These are phyloP conservation scores for Pythium brachiatum DNA, from an alignment of 352 stramenopile genomes.

Conservation along the genomic window DNA sequence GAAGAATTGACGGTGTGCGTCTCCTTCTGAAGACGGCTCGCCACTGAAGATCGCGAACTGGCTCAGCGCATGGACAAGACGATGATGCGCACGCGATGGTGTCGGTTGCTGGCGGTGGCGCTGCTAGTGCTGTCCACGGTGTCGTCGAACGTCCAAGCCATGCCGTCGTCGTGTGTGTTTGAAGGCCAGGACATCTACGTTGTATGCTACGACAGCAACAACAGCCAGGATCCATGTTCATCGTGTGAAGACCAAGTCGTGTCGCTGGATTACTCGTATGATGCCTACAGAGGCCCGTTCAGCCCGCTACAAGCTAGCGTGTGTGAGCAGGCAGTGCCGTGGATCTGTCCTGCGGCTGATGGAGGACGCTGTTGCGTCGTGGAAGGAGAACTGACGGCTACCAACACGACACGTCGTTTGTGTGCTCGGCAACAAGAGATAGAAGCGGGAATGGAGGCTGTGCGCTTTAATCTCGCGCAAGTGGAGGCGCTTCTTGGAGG, in stretches of 20 bases:
- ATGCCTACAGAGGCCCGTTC: conserved; percentile 19
- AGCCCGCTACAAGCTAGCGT: background rate
- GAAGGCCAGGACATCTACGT: conserved; percentile 3
- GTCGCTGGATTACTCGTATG: conserved; percentile 3
- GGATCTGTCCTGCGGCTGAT: conserved; percentile 23
- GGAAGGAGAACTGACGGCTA: background rate
- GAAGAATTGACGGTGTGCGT: background rate
- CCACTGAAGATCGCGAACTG: background rate
- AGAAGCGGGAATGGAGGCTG: conserved; percentile 4
- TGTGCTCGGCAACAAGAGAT: conserved; percentile 9
- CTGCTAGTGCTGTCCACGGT: background rate
- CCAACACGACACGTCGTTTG: background rate
- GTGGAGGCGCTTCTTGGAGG: conserved; percentile 5
- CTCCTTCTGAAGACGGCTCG: background rate
- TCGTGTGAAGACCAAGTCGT: conserved; percentile 3
- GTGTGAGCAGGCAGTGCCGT: conserved; percentile 23
- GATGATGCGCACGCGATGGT: background rate
- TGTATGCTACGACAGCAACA: conserved; percentile 1
- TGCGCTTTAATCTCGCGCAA: conserved; percentile 6
- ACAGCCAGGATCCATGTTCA: too few relatives aligned
- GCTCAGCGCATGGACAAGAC: background rate
- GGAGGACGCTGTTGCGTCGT: conserved; percentile 20
- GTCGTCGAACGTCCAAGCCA: background rate
- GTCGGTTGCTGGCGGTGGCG: background rate
- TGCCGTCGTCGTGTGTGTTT: conserved; percentile 4